These are phyloP conservation scores for Tolypocladium pustulatum DNA, from an alignment of 2,329 filamentous ascomycete genomes.

Conservation along the genomic window DNA sequence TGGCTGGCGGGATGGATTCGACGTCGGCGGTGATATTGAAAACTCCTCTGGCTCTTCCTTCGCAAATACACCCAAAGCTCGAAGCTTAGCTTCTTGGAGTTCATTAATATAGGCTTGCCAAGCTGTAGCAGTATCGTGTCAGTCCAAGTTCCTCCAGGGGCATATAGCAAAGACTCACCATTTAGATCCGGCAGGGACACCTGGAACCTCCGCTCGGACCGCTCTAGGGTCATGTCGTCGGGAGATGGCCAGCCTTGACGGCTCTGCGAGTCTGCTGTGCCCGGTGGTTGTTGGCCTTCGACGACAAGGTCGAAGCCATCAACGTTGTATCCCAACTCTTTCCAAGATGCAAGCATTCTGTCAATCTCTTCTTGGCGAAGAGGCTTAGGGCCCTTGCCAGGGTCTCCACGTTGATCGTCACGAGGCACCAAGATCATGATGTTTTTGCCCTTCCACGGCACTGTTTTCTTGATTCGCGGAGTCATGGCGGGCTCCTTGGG, in stretches of 20 bases:
- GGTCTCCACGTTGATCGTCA: conserved; percentile 54
- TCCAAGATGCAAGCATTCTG: conserved; percentile 54
- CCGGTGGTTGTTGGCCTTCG: conserved; percentile 26
- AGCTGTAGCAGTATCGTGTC: conserved; percentile 23
- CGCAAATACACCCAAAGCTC: conserved; percentile 77
- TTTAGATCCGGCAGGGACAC: conserved; percentile 63
- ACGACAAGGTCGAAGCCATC: conserved; percentile 56
- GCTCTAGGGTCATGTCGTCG: conserved; percentile 46
- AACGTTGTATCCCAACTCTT: conserved; percentile 58
- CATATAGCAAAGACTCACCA: conserved; percentile 24
- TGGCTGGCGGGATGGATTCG: conserved; percentile 53
- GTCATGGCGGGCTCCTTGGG: conserved; percentile 32
- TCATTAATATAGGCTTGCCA: conserved; percentile 72
- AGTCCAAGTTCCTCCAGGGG: not conserved
- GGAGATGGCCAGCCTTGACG: conserved; percentile 56
- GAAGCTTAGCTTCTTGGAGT: conserved; percentile 82
- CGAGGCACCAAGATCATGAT: conserved; percentile 61
- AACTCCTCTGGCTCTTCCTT: conserved; percentile 57
- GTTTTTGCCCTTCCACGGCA: conserved; percentile 65
- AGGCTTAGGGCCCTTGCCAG: conserved; percentile 41
- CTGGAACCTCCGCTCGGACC: conserved; percentile 38
- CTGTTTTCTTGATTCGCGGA: conserved; percentile 57
- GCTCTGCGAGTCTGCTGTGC: conserved; percentile 47
- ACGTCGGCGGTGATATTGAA: conserved; percentile 56
- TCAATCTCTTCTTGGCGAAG: conserved; percentile 45